Evolutionary conservation across 352 stramenopile species (phyloP).

Genomic region (Phytophthora gonapodyides): DNA sequence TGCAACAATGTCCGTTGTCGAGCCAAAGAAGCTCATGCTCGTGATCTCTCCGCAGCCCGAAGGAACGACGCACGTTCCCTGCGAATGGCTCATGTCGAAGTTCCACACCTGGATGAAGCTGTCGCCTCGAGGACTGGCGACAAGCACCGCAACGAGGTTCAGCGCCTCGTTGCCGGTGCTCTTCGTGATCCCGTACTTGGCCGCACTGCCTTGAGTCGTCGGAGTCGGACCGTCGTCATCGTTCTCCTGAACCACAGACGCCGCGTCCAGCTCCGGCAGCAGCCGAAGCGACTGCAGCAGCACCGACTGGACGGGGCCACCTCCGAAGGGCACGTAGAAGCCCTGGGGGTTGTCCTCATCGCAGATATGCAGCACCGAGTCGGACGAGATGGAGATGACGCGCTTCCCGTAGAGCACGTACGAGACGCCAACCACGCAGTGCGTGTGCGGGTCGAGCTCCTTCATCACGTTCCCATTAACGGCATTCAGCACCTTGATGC

Average conservation of each 20-base stretch:
- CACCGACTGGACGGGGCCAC: conserved; percentile 56
- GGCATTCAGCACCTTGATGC: conserved; percentile 71
- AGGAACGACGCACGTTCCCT: conserved; percentile 57
- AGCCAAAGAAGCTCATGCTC: conserved; percentile 56
- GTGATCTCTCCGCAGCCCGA: conserved; percentile 50
- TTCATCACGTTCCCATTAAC: conserved; percentile 89
- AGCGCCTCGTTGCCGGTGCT: conserved; percentile 58
- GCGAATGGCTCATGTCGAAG: conserved; percentile 67
- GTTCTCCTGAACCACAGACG: background rate
- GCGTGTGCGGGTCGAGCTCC: conserved; percentile 59
- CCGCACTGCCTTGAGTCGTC: conserved; percentile 4
- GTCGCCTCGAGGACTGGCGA: conserved; percentile 42
- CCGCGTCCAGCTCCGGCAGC: conserved; percentile 28
- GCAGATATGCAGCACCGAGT: conserved; percentile 66
- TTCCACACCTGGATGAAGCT: conserved; percentile 80
- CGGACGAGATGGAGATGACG: conserved; percentile 63
- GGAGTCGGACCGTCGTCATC: background rate
- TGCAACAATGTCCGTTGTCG: conserved; percentile 50
- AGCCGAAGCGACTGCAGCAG: conserved; percentile 62
- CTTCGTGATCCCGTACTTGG: conserved; percentile 54
- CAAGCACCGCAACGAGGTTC: conserved; percentile 53
- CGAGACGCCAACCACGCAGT: conserved; percentile 49
- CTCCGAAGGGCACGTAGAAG: conserved; percentile 73
- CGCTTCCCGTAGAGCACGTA: conserved; percentile 69
- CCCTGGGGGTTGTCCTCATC: conserved; percentile 74